These are phyloP conservation scores for Cyclotella sp. DNA, from an alignment of 108 stramenopile genomes.

Conservation along the genomic window DNA sequence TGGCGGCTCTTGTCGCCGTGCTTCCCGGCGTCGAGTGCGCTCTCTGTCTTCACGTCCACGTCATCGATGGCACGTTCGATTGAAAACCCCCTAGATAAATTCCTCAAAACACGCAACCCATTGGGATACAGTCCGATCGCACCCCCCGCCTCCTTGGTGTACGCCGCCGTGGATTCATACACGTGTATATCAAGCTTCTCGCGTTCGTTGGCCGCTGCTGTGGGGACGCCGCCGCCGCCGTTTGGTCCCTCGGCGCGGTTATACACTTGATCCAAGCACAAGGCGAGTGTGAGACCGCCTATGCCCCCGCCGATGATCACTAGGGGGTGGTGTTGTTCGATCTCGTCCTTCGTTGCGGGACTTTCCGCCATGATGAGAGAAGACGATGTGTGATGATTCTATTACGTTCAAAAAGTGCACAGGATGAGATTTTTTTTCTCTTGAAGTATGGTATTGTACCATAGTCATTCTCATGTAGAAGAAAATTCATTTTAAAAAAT, in stretches of 20 bases:
- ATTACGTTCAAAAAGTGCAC: no score
- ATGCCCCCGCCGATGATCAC: slow-evolving; percentile 74
- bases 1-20: no score
- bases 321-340: slow-evolving; percentile 26
- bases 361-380: no score
- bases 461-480: no score
- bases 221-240: background rate
- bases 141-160: slow-evolving; percentile 53
- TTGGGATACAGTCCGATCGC: slow-evolving; percentile 78
- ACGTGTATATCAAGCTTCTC: slow-evolving; percentile 40
- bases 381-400: no score
- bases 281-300: slow-evolving; percentile 66
- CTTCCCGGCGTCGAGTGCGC: no score
- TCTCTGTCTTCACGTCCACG: no score
- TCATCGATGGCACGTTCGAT: background rate
- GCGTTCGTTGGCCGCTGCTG: background rate
- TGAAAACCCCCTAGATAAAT: slow-evolving; percentile 27
- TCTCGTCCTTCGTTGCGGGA: no score
- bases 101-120: slow-evolving; percentile 64
- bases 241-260: slow-evolving; percentile 10
- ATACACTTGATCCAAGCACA: slow-evolving; percentile 51
- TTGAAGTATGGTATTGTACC: no score
- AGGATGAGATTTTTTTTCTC: no score
- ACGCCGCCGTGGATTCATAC: slow-evolving; percentile 49
- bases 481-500: no score